Conservation (phyloP, 148 eudicot species). For the Simmondsia chinensis region DNA sequence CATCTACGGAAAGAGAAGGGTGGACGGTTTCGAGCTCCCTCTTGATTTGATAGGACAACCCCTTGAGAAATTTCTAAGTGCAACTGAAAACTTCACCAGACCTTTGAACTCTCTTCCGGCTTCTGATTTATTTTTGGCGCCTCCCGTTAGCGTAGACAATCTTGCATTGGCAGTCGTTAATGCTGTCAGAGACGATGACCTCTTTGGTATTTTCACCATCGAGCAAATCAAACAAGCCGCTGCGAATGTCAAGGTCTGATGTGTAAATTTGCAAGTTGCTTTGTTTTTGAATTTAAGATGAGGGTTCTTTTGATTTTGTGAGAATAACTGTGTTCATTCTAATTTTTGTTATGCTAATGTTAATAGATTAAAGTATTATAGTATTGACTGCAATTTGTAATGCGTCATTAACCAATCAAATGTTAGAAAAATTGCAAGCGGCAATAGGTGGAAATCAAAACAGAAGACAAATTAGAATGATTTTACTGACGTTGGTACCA, state of each 20-base stretch:
- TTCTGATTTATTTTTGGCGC: conserved; percentile 78
- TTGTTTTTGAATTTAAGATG: not conserved
- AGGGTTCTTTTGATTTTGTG: not conserved
- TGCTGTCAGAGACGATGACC: conserved; percentile 71
- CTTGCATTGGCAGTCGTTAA: conserved; percentile 70
- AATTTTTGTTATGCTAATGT: too few species aligned
- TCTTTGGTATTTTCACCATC: conserved; percentile 79
- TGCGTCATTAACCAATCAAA: too few species aligned
- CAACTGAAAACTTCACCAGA: conserved; percentile 51
- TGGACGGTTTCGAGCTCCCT: conserved; percentile 86
- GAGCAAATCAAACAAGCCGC: conserved; percentile 95
- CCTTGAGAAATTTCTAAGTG: conserved; percentile 51
- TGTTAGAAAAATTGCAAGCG: too few species aligned
- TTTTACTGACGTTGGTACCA: too few species aligned
- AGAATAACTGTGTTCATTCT: too few species aligned
- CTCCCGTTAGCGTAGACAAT: conserved; percentile 90
- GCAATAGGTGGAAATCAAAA: too few species aligned
- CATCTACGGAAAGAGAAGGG: conserved; percentile 86
- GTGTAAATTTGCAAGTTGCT: not conserved
- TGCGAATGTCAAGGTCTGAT: conserved; percentile 49
- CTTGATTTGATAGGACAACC: conserved; percentile 86
- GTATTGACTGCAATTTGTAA: too few species aligned
- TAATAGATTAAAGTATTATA: too few species aligned
- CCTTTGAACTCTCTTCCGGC: conserved; percentile 79
- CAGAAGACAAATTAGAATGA: too few species aligned